phyloP scores from a whole-genome alignment of 371 early-diverging fungal genomes.

The Rhizopus sp. region DNA sequence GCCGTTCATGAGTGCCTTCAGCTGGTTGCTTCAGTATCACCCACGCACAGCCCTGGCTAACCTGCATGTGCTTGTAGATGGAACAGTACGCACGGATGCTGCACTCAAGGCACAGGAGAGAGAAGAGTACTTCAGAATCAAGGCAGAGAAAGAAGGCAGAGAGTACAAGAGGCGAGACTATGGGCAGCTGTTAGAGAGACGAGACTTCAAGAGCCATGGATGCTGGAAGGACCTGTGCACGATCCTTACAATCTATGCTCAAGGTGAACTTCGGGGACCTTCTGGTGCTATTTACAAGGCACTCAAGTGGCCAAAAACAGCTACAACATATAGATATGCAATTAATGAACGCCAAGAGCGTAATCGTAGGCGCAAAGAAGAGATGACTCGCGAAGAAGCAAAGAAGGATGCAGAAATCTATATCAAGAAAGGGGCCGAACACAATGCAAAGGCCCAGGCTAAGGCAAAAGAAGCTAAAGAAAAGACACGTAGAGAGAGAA shows the following conservation, averaged over 20 bases:
- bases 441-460: conserved; percentile 17
- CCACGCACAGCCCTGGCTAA: conserved; percentile 54
- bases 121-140: conserved; percentile 12
- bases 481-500: conserved; percentile 15
- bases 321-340: no score
- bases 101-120: conserved; percentile 1
- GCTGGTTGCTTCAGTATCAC: conserved; percentile 48
- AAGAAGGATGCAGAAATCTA: conserved; percentile 4
- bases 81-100: conserved; percentile 20
- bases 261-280: conserved; percentile 27
- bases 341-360: no score
- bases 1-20: conserved; percentile 44
- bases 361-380: background rate
- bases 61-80: conserved; percentile 44
- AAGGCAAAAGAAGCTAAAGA: conserved; percentile 22
- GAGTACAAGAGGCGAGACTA: conserved; percentile 15
- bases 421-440: conserved; percentile 14
- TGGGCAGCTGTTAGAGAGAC: conserved; percentile 9
- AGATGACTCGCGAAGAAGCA: conserved; percentile 9
- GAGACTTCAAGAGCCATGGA: conserved; percentile 38
- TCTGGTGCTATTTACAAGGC: conserved; percentile 14
- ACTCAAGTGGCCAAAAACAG: conserved; percentile 19
- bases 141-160: conserved; percentile 24
- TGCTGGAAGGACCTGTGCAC: conserved; percentile 63
- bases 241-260: conserved; percentile 38